A percentile compares a stretch with the other conserved stretches of the same genome.
These are phyloP conservation scores for Pythium periplocum DNA, from an alignment of 352 stramenopile species.

Conservation along the genomic window DNA sequence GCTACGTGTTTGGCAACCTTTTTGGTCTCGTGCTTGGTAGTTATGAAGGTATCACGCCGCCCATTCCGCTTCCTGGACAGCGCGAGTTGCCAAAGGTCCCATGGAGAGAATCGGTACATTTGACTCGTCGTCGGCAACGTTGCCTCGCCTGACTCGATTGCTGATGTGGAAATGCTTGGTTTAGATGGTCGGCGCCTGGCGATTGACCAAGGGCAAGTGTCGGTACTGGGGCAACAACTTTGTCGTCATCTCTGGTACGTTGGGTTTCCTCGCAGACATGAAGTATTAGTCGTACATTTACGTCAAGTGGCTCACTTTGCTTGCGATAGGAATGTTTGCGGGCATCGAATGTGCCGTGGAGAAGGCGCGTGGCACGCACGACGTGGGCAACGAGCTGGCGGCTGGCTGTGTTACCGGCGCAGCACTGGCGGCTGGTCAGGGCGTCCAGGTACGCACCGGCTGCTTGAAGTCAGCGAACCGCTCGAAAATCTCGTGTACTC, in stretches of 20 bases:
- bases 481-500: no score
- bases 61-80: conserved; percentile 73
- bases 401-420: conserved; percentile 95
- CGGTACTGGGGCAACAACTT: conserved; percentile 87
- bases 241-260: conserved; percentile 72
- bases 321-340: conserved; percentile 76
- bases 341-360: conserved; percentile 92
- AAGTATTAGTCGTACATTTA: conserved; percentile 1
- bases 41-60: conserved; percentile 83
- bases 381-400: conserved; percentile 93
- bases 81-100: conserved; percentile 75
- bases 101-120: conserved; percentile 62
- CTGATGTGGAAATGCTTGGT: neutral
- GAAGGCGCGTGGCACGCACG: conserved; percentile 92
- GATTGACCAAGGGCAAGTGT: conserved; percentile 69
- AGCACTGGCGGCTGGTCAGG: conserved; percentile 90
- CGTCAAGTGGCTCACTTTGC: no score
- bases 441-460: conserved; percentile 49
- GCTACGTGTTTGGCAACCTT: conserved; percentile 75
- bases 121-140: no score
- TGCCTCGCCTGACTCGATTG: no score
- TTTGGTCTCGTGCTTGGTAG: conserved; percentile 77
- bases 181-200: conserved; percentile 61
- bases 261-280: neutral
- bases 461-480: no score